phyloP scores from a whole-genome alignment of 2,329 filamentous ascomycete genomes.

The Aspergillus flavus region DNA sequence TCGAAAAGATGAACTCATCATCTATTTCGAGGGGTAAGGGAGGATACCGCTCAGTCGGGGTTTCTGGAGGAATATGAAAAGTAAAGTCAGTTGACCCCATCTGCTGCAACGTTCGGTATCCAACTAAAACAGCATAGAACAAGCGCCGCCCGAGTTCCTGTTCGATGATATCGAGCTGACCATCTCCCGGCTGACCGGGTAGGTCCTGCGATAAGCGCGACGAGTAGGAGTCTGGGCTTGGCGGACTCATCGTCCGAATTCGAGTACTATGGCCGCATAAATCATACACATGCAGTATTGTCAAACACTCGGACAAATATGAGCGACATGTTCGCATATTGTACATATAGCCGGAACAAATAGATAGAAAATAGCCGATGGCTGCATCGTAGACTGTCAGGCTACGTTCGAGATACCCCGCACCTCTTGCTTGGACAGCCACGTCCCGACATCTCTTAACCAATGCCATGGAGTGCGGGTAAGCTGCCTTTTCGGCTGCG shows the following conservation, averaged over 20 bases:
- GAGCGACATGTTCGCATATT: conserved; percentile 42
- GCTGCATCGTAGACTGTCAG: conserved; percentile 49
- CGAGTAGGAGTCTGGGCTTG: conserved; percentile 27
- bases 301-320: conserved; percentile 48
- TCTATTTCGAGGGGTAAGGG: conserved; percentile 80
- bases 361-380: conserved; percentile 47
- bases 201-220: conserved; percentile 27
- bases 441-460: conserved; percentile 48
- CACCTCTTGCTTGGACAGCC: conserved; percentile 47
- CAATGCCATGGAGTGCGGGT: conserved; percentile 47
- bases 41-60: conserved; percentile 74
- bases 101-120: conserved; percentile 76
- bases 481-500: conserved; percentile 39
- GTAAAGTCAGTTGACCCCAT: conserved; percentile 72
- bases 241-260: conserved; percentile 18
- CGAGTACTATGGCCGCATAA: conserved; percentile 33
- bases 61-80: conserved; percentile 74
- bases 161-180: conserved; percentile 39
- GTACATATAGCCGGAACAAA: conserved; percentile 45
- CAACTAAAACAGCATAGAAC: conserved; percentile 82
- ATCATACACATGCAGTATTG: conserved; percentile 45
- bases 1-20: conserved; percentile 75
- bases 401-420: conserved; percentile 46
- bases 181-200: conserved; percentile 19
- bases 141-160: conserved; percentile 59